phyloP scores from a whole-genome alignment of 2,329 filamentous ascomycete species.

The Fusarium palustre region DNA sequence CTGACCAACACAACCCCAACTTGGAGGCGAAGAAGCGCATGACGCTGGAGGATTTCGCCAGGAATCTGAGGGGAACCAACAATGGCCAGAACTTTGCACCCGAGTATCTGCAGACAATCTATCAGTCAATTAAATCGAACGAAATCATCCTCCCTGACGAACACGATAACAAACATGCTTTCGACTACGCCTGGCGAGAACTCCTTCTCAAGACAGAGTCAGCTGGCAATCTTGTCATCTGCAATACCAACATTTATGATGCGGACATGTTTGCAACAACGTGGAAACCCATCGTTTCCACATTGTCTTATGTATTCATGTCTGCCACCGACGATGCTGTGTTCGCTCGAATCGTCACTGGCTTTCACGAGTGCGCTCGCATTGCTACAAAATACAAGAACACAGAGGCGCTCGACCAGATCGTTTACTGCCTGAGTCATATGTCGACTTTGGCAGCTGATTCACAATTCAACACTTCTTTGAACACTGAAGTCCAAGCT shows the following conservation, averaged over 20 bases:
- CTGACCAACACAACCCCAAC: conserved; percentile 96
- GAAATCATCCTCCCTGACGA: conserved; percentile 98
- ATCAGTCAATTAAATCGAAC: conserved; percentile 88
- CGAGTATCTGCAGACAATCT: conserved; percentile 88
- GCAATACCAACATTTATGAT: conserved; percentile 94
- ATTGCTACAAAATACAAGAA: conserved; percentile 88
- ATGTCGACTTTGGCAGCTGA: conserved; percentile 90
- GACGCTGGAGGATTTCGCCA: conserved; percentile 83
- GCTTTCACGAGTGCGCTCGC: conserved; percentile 95
- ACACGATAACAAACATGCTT: conserved; percentile 95
- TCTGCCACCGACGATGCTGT: conserved; percentile 97
- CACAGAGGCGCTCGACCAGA: conserved; percentile 89
- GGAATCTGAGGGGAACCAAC: conserved; percentile 92
- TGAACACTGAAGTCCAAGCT: conserved; percentile 96
- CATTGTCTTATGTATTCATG: conserved; percentile 98
- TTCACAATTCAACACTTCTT: conserved; percentile 79
- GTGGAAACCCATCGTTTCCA: conserved; percentile 95
- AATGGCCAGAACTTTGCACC: conserved; percentile 83
- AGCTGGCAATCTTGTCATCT: conserved; percentile 78
- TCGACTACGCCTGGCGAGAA: conserved; percentile 98
- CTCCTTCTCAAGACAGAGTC: conserved; percentile 85
- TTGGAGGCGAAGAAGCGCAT: conserved; percentile 83
- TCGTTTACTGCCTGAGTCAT: conserved; percentile 87
- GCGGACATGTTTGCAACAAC: conserved; percentile 97
- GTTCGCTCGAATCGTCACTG: conserved; percentile 90